phyloP scores from a whole-genome alignment of 139 green algal genomes.

The Haematococcus lacustris region DNA sequence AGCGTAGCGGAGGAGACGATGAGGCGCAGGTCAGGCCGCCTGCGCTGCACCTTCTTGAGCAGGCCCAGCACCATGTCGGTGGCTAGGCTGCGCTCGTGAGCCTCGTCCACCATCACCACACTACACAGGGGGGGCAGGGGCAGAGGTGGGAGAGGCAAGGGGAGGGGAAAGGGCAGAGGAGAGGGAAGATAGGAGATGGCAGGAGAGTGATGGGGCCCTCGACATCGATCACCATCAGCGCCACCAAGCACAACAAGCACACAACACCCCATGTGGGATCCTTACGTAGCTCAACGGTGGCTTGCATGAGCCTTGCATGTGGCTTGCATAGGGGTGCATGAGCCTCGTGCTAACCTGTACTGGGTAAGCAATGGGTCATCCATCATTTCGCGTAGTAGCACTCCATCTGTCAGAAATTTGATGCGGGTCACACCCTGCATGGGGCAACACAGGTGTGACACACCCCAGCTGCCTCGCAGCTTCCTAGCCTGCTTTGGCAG shows the following conservation, averaged over 20 bases:
- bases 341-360: conserved; percentile 46
- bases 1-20: conserved; percentile 86
- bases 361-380: conserved; percentile 71
- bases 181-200: too few relatives aligned
- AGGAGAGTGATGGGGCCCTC: too few relatives aligned
- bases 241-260: too few relatives aligned
- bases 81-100: conserved; percentile 78
- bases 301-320: too few relatives aligned
- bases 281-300: too few relatives aligned
- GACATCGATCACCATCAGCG: too few relatives aligned
- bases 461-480: not conserved
- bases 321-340: too few relatives aligned
- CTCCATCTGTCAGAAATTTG: conserved; percentile 86
- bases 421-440: conserved; percentile 62
- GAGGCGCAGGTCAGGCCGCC: conserved; percentile 77
- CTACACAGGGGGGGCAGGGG: conserved; percentile 33
- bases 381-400: conserved; percentile 86
- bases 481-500: not conserved
- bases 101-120: conserved; percentile 91
- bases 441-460: not conserved
- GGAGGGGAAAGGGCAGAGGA: too few relatives aligned
- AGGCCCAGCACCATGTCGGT: conserved; percentile 88
- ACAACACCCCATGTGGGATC: too few relatives aligned
- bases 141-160: too few relatives aligned
- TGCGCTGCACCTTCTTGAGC: conserved; percentile 71